Percentiles rank a stretch among this genome's conserved stretches.
Evolutionary conservation across 225 moss, liverwort and hornwort species (phyloP).

Genomic region (Thuidium tamariscinum): DNA sequence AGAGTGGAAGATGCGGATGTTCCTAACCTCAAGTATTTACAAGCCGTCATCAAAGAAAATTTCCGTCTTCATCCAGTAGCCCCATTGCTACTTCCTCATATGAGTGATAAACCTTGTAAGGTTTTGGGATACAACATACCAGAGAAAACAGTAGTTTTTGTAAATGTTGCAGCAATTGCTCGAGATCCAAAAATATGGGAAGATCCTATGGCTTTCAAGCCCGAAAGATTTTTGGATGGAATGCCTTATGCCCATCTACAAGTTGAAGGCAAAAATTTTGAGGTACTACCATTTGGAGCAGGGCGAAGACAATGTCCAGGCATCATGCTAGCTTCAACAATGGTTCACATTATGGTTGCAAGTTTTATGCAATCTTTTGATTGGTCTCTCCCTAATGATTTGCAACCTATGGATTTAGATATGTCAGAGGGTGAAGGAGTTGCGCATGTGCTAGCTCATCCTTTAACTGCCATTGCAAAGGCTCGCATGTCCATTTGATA

Average conservation of each 20-base stretch:
- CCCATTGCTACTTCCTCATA: neutral
- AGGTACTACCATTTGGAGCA: neutral
- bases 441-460: neutral
- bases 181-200: neutral
- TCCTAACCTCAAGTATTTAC: neutral
- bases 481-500: neutral
- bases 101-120: neutral
- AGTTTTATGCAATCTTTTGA: neutral
- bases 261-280: neutral
- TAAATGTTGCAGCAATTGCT: neutral
- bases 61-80: neutral
- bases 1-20: neutral
- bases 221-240: neutral
- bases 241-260: neutral
- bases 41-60: neutral
- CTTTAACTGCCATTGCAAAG: neutral
- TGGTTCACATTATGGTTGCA: neutral
- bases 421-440: neutral
- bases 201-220: neutral
- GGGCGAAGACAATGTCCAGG: neutral
- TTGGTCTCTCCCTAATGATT: neutral
- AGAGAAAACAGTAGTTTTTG: no score
- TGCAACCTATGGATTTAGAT: neutral
- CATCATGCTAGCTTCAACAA: neutral
- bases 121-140: neutral